A percentile compares a stretch with the other conserved stretches of the same genome.
Evolutionary conservation across 2,329 filamentous ascomycete genomes (phyloP).

Genomic region (Talaromyces albobiverticillius): DNA sequence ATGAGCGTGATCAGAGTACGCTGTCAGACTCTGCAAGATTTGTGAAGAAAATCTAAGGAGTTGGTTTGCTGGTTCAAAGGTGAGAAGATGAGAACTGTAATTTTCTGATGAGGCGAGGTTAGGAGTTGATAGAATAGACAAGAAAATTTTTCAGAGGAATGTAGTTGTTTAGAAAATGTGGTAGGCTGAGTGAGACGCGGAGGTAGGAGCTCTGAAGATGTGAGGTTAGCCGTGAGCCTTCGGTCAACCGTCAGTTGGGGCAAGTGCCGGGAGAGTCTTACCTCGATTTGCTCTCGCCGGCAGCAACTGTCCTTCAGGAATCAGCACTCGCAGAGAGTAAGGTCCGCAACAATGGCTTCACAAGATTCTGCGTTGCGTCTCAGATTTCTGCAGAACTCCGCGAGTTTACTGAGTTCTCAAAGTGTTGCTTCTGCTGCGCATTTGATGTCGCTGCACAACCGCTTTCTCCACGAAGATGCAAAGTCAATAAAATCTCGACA

Average conservation of each 20-base stretch:
- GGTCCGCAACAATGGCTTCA: slow-evolving; percentile 20
- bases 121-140: not conserved
- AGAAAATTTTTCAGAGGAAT: too few species aligned
- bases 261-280: not conserved
- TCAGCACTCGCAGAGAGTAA: too few species aligned
- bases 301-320: not conserved
- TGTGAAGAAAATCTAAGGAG: too few species aligned
- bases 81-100: not conserved
- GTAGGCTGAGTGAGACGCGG: not conserved
- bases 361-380: slow-evolving; percentile 24
- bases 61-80: too few species aligned
- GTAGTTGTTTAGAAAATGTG: not conserved
- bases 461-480: slow-evolving; percentile 31
- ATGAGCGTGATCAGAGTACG: not conserved
- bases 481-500: slow-evolving; percentile 32
- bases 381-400: slow-evolving; percentile 37
- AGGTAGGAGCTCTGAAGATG: not conserved
- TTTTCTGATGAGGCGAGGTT: not conserved
- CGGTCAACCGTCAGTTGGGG: not conserved
- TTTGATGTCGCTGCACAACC: slow-evolving; percentile 37
- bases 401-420: slow-evolving; percentile 26
- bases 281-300: not conserved
- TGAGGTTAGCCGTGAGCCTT: not conserved
- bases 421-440: slow-evolving; percentile 42
- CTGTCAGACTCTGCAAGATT: not conserved